These are phyloP conservation scores for Curvularia sp. DNA, from an alignment of 2,329 filamentous ascomycete genomes.

Conservation along the genomic window DNA sequence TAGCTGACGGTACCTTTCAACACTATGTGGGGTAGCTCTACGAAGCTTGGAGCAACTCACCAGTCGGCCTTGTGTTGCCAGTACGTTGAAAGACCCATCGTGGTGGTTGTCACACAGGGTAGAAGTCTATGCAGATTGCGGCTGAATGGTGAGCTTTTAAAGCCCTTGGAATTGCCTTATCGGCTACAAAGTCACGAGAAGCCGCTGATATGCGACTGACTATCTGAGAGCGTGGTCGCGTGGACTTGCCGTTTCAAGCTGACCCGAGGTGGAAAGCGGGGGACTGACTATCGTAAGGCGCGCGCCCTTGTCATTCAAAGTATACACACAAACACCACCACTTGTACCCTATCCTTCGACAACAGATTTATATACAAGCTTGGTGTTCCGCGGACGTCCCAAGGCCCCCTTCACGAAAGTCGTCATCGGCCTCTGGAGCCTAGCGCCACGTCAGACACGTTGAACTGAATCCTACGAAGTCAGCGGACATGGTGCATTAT, in stretches of 20 bases:
- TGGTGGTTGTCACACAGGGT: conserved; percentile 6
- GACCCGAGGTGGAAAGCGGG: conserved; percentile 17
- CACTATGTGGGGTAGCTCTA: conserved; percentile 15
- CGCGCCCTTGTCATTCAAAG: neutral
- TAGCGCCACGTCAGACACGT: neutral
- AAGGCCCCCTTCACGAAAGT: neutral
- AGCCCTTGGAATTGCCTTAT: conserved; percentile 15
- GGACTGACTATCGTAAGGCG: conserved; percentile 8
- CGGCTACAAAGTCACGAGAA: conserved; percentile 21
- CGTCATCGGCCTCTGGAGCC: neutral
- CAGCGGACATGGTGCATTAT: neutral
- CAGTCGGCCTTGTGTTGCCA: conserved; percentile 74
- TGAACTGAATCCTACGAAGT: neutral
- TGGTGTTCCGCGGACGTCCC: neutral
- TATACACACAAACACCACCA: neutral
- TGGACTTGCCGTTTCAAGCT: conserved; percentile 15
- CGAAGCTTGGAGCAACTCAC: conserved; percentile 56
- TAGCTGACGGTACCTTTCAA: conserved; percentile 15
- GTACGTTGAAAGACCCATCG: conserved; percentile 67
- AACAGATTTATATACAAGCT: neutral
- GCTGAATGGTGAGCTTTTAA: conserved; percentile 1
- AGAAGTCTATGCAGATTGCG: neutral
- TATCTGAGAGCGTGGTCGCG: conserved; percentile 17
- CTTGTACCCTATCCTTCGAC: neutral
- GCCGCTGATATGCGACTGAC: conserved; percentile 17